A percentile compares a stretch with the other conserved stretches of the same genome.
Conservation (phyloP, 2,329 filamentous ascomycete species). For the Fusarium paranaense region DNA sequence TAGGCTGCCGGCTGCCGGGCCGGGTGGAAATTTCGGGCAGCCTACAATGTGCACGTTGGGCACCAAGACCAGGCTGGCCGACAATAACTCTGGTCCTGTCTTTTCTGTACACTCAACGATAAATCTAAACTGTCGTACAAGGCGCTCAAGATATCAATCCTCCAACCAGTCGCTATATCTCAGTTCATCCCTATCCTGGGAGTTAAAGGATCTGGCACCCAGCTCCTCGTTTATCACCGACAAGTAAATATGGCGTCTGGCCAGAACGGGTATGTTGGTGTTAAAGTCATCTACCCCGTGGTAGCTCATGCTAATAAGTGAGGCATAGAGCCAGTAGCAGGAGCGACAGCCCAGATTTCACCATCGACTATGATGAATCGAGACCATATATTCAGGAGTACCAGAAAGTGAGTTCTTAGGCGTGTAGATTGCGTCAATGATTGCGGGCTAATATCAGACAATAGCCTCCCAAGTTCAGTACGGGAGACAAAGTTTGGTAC, state of each 20-base stretch:
- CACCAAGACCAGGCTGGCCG: not conserved
- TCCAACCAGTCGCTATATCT: not conserved
- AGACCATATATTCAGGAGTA: not conserved
- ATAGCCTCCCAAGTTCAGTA: not conserved
- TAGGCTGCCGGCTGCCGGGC: not conserved
- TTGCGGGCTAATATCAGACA: not conserved
- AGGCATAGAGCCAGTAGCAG: not conserved
- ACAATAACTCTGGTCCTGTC: not conserved
- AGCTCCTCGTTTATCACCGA: not conserved
- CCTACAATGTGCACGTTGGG: not conserved
- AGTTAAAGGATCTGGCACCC: not conserved
- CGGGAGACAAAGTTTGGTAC: not conserved
- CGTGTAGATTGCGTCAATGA: not conserved
- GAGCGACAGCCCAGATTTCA: not conserved
- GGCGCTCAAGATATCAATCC: not conserved
- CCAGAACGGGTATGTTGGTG: not conserved
- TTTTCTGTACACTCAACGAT: not conserved
- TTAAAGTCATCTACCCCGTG: not conserved
- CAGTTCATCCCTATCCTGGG: not conserved
- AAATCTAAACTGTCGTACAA: not conserved
- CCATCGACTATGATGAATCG: not conserved
- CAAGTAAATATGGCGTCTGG: not conserved
- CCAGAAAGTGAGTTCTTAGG: not conserved
- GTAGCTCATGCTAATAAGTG: not conserved
- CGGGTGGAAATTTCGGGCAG: not conserved